Conservation (phyloP, 2,329 filamentous ascomycete species). For the Xylariaceae sp. region DNA sequence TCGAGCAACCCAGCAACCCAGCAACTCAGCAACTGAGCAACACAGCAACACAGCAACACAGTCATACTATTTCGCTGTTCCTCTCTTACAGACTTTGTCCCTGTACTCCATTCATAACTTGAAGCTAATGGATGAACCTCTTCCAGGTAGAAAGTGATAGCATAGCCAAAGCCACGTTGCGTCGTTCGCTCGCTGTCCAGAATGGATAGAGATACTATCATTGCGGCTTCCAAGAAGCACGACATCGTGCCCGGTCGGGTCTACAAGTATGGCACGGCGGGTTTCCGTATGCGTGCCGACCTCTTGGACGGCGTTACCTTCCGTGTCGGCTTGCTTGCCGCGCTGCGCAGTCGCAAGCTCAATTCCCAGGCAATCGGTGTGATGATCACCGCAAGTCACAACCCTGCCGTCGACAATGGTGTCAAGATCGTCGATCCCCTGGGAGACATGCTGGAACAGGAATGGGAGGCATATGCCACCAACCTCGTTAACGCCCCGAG, state of each 20-base stretch:
- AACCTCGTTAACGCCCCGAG: slow-evolving; percentile 77
- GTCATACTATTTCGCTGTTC: no score
- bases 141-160: slow-evolving; percentile 1
- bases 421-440: slow-evolving; percentile 95
- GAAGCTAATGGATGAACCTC: background rate
- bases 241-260: slow-evolving; percentile 50
- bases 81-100: no score
- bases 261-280: slow-evolving; percentile 63
- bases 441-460: slow-evolving; percentile 95
- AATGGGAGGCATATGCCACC: slow-evolving; percentile 89
- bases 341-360: slow-evolving; percentile 83
- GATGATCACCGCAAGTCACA: slow-evolving; percentile 94
- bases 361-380: slow-evolving; percentile 89
- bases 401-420: slow-evolving; percentile 82
- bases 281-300: slow-evolving; percentile 66
- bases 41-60: no score
- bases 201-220: slow-evolving; percentile 50
- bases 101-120: no score
- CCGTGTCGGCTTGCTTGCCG: slow-evolving; percentile 82
- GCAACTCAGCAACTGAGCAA: no score
- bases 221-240: slow-evolving; percentile 57
- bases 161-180: background rate
- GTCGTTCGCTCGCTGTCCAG: slow-evolving; percentile 11
- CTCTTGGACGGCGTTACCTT: slow-evolving; percentile 89
- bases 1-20: no score